phyloP scores from a whole-genome alignment of 495 filamentous ascomycete genomes.

The Jackrogersella multiformis region DNA sequence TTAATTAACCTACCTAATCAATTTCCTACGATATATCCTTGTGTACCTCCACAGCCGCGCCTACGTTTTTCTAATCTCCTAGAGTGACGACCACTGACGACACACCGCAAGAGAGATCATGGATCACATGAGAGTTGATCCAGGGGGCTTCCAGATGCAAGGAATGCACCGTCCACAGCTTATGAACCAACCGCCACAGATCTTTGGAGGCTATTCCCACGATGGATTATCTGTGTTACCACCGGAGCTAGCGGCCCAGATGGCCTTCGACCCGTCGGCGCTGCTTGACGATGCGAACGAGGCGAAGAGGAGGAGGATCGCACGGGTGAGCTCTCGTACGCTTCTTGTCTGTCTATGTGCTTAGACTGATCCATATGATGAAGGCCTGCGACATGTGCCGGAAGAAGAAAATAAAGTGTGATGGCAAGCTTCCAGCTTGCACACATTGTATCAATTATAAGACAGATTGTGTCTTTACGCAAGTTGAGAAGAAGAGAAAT shows the following conservation, averaged over 20 bases:
- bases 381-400: constrained; percentile 99
- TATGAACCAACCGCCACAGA: constrained; percentile 72
- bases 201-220: constrained; percentile 70
- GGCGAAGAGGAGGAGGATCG: constrained; percentile 91
- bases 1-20: constrained; percentile 10
- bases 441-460: constrained; percentile 98
- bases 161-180: constrained; percentile 64
- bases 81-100: constrained; percentile 16
- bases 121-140: constrained; percentile 54
- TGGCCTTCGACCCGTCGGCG: constrained; percentile 66
- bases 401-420: constrained; percentile 99
- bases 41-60: constrained; percentile 15
- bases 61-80: not conserved
- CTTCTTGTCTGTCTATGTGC: not conserved
- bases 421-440: constrained; percentile 94
- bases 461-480: constrained; percentile 96
- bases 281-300: constrained; percentile 77
- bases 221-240: constrained; percentile 68
- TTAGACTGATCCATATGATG: constrained; percentile 29
- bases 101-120: constrained; percentile 38
- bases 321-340: constrained; percentile 67
- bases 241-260: constrained; percentile 65
- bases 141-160: constrained; percentile 59
- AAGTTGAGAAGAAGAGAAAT: constrained; percentile 98
- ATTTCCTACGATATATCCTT: constrained; percentile 18